A percentile compares a stretch with the other conserved stretches of the same genome.
phyloP scores from a whole-genome alignment of 345 rosid genomes.

The Physaria fendleri region DNA sequence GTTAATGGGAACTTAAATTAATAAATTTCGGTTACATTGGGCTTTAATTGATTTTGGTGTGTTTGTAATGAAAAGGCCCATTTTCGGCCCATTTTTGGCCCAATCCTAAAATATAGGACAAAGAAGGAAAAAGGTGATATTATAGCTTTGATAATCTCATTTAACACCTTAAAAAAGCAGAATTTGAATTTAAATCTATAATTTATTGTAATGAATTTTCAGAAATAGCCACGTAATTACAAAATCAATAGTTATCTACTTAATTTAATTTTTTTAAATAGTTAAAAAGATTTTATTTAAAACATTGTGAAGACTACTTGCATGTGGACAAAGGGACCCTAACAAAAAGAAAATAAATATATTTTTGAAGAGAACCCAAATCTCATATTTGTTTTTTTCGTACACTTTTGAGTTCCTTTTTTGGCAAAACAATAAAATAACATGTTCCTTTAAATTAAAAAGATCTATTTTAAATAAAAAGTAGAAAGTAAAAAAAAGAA shows the following conservation, averaged over 20 bases:
- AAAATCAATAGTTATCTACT: too few relatives aligned
- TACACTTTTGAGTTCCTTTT: slow-evolving; percentile 1
- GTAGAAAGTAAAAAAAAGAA: not conserved
- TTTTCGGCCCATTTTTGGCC: not conserved
- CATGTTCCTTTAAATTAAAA: not conserved
- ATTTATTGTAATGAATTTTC: not conserved
- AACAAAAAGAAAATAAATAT: not conserved
- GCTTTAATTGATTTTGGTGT: not conserved
- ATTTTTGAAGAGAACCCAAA: not conserved
- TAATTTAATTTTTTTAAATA: not conserved
- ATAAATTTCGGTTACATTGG: not conserved
- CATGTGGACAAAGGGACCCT: not conserved
- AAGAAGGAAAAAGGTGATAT: not conserved
- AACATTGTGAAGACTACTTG: not conserved
- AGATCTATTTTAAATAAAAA: not conserved
- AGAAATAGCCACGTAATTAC: too few relatives aligned
- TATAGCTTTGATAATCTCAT: too few relatives aligned
- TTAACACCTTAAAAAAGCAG: too few relatives aligned
- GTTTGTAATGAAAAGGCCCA: not conserved
- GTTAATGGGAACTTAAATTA: not conserved
- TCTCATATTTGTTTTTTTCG: not conserved
- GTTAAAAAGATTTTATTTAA: not conserved
- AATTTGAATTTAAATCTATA: not conserved
- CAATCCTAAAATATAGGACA: too few relatives aligned
- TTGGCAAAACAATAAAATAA: not conserved